Evolutionary conservation across 2,329 filamentous ascomycete genomes (phyloP), one percentile per base, ranked within the genome.

Genomic region (Truncatella angustata): DNA sequence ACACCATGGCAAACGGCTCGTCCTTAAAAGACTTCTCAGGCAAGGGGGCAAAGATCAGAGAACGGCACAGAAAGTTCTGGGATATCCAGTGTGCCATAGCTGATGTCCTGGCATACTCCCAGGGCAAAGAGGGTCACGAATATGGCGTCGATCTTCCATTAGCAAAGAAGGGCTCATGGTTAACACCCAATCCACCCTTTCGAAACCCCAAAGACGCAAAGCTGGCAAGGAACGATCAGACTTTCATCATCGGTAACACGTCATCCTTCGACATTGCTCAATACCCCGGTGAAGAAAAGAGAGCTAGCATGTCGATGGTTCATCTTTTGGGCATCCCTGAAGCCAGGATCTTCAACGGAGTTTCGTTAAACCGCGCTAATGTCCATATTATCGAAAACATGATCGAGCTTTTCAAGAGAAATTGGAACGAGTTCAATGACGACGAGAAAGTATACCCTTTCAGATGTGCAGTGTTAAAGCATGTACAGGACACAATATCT

Each of bases 221-320:
- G 7, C 23, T 60, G n/a, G 54, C 50, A 5, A 16, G 36, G 16
- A 50, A 45, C 40, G 7, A 47, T 2, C 14, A 53, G 4, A 54
- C 45, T 4, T 35, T 57, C 5, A 16, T 63, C 1, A 49, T 62
- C 37, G 57, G 56, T 2, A 63, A 63, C 44, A 39, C 37, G 3
- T 28, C 49, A 7, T 63, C 61, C 1, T 63, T 63, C 48, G 55
- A 55, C 49, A 36, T 28, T 1, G 54, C 2, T 4, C 61, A 63
- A 45, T 61, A 63, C 44, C 28, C 14, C 2, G 49, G 21, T 0
- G 20, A 26, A 12, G 47, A 53, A 1, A 26, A 9, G 10, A 7
- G 9, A 6, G 57, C 60, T 14, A 54, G 57, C 46, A 63, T 63
- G 61, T 63, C 60, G 3, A 50, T 58, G 36, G 40, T 63, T 4